Evolutionary conservation across 2,329 filamentous ascomycete genomes (phyloP).

Genomic region (Paecilomyces dactylethromorphus): DNA sequence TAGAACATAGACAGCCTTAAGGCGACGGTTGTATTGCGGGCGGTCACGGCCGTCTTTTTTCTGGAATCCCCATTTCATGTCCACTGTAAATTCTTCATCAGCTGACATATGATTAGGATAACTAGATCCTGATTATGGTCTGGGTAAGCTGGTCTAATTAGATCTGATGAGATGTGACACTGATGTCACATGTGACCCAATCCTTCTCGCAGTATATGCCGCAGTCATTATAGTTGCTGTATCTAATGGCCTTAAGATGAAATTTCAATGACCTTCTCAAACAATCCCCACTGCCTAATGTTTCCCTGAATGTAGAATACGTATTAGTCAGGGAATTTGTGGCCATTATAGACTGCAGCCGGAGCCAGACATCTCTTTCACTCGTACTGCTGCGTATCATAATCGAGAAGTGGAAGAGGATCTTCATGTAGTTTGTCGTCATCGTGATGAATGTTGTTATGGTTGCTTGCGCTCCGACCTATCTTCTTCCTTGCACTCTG

Average conservation of each 20-base stretch:
- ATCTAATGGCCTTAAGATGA: background rate
- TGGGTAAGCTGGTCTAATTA: background rate
- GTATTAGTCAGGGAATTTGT: background rate
- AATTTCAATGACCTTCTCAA: background rate
- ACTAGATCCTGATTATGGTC: background rate
- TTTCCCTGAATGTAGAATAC: background rate
- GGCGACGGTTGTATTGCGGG: background rate
- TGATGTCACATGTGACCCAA: background rate
- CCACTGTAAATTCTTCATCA: background rate
- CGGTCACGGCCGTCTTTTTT: background rate
- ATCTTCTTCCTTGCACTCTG: slow-evolving; percentile 14
- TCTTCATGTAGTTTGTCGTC: slow-evolving; percentile 17
- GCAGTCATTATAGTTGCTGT: background rate
- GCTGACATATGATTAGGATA: background rate
- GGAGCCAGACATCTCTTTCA: slow-evolving; percentile 19
- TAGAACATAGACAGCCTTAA: background rate
- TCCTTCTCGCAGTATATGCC: background rate
- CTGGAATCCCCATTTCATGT: background rate
- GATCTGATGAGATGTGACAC: background rate
- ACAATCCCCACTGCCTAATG: background rate
- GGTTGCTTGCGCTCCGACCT: slow-evolving; percentile 13
- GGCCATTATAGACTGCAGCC: slow-evolving; percentile 13
- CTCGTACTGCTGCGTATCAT: slow-evolving; percentile 18
- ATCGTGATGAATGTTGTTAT: slow-evolving; percentile 18
- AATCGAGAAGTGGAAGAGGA: slow-evolving; percentile 12